Base-by-base conservation (phyloP, 768 basidiomycete species). In the Naganishia friedmannii region DNA sequence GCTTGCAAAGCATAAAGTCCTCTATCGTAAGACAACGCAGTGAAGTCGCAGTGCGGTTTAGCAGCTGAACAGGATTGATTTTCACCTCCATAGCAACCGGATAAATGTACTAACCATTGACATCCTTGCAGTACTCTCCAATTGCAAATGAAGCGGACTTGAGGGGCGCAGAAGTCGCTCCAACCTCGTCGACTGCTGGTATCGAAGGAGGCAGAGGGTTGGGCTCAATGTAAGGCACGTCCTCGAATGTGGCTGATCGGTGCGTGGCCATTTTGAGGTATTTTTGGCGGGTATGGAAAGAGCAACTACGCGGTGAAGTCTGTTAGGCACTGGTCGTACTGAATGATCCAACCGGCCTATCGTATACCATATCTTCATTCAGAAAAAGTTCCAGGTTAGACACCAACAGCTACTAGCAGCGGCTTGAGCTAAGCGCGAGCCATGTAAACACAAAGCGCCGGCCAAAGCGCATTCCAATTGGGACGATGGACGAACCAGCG, bases 61-160 rank as follows among this genome's bases (percentile, higher is more conserved):
- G 21, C 19, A 23, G 67, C 8, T 17, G 28, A 21, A 39, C 28
- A 51, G 37, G 54, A 51, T 21, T 39, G 28, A n/a, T 21, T 2
- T 2, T 12, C 29, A 21, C 31, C 55, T 34, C 29, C 10, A 34
- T 12, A 15, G 28, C 13, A 15, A 19, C 57, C 55, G 21, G 10
- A 15, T 26, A 0, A 13, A 21, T 42, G 3, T 2, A 76, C 90
- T 65, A 71, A 97, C 95, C 95, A 83, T 95, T 98, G 83, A 88
- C 95, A 69, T 93, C 91, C 82, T 92, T 92, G 87, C 95, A 99
- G 80, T 92, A 87, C 45, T 90, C 89, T 32, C 93, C 96, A 80
- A 99, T 88, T 84, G 97, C 97, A 87, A 97, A 98, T 9, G 92
- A 90, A 0, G 95, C 93, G 75, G 90, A 91, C 84, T 98, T 97